Evolutionary conservation across 139 green algal species (phyloP).

Genomic region (Tetraselmis striata): DNA sequence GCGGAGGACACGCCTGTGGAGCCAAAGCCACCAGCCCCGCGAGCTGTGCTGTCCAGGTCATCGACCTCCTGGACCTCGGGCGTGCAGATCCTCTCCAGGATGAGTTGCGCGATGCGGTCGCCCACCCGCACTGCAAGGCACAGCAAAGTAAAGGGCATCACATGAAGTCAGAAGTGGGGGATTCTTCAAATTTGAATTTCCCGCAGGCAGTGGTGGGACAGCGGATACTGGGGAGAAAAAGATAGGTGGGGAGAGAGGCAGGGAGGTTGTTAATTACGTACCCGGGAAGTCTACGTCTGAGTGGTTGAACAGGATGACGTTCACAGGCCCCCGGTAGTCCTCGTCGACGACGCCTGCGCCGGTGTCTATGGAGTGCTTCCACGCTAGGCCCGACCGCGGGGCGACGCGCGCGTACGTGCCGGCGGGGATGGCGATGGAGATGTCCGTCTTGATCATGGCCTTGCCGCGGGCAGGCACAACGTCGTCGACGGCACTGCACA

Average conservation of each 20-base stretch:
- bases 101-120: constrained; percentile 89
- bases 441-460: constrained; percentile 75
- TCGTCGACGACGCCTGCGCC: constrained; percentile 94
- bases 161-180: too few species aligned
- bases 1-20: constrained; percentile 83
- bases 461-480: constrained; percentile 82
- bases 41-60: constrained; percentile 79
- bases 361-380: constrained; percentile 94
- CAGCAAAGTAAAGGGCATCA: too few species aligned
- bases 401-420: constrained; percentile 94
- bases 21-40: constrained; percentile 88
- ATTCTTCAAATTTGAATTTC: too few species aligned
- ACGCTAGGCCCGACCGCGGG: constrained; percentile 87
- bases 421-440: constrained; percentile 77
- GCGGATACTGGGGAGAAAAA: too few species aligned
- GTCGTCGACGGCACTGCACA: constrained; percentile 71
- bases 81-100: constrained; percentile 91
- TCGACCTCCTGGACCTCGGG: constrained; percentile 88
- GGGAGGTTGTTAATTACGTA: too few species aligned
- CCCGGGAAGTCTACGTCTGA: constrained; percentile 76
- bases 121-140: constrained; percentile 80
- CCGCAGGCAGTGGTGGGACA: too few species aligned
- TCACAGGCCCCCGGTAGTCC: constrained; percentile 91
- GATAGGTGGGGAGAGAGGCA: too few species aligned
- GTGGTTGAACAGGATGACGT: constrained; percentile 97